Percentiles rank a stretch among this genome's conserved stretches.
Evolutionary conservation across 2,329 filamentous ascomycete species (phyloP).

Genomic region (Immersiporthe knoxdaviesiana): DNA sequence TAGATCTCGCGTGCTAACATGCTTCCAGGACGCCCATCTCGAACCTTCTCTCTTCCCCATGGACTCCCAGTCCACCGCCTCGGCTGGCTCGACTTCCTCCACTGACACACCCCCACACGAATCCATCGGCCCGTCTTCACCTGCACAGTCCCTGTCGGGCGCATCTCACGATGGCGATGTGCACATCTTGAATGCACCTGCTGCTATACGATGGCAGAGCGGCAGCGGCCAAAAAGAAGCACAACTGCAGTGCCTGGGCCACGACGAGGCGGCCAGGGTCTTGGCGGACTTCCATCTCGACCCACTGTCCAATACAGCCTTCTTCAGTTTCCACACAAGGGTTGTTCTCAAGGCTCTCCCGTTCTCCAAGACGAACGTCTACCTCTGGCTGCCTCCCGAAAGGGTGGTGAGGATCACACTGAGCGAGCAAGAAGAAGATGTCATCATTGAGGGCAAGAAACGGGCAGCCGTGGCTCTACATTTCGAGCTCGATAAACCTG

Average conservation of each 20-base stretch:
- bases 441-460: not conserved
- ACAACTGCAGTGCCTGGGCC: not conserved
- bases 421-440: not conserved
- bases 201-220: not conserved
- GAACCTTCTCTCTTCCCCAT: not conserved
- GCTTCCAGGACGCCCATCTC: not conserved
- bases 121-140: not conserved
- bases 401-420: not conserved
- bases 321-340: not conserved
- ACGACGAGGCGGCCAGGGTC: not conserved
- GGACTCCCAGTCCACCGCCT: not conserved
- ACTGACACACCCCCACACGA: not conserved
- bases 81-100: not conserved
- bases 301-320: not conserved
- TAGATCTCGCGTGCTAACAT: not conserved
- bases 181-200: not conserved
- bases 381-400: not conserved
- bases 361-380: not conserved
- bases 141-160: not conserved
- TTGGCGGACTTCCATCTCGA: not conserved
- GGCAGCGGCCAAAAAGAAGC: not conserved
- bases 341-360: not conserved
- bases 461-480: not conserved
- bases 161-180: not conserved
- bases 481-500: not conserved